These are phyloP conservation scores for Helicostylum pulchrum DNA, from an alignment of 192 early-diverging fungal species.

Conservation along the genomic window DNA sequence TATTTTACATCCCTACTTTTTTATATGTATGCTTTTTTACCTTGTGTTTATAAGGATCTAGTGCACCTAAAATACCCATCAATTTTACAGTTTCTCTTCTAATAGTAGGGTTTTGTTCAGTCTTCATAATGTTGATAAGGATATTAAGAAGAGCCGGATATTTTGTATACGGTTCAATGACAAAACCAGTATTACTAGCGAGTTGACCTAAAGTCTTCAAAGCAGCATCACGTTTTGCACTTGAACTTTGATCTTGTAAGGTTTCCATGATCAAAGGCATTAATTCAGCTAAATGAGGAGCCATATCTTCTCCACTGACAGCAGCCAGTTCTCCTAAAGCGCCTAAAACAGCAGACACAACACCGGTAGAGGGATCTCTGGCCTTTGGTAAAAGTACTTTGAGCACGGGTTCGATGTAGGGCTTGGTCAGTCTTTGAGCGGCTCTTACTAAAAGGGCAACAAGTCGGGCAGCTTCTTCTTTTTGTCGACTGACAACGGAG, in stretches of 20 bases:
- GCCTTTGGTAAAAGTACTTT: constrained; percentile 81
- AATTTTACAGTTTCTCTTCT: constrained; percentile 83
- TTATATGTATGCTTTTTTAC: constrained; percentile 27
- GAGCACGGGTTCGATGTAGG: constrained; percentile 87
- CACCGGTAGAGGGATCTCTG: constrained; percentile 69
- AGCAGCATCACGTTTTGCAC: constrained; percentile 82
- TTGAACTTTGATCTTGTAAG: constrained; percentile 81
- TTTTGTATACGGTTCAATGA: constrained; percentile 85
- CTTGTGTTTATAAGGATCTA: constrained; percentile 85
- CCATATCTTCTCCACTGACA: constrained; percentile 81
- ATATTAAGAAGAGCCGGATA: constrained; percentile 83
- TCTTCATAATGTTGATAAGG: constrained; percentile 77
- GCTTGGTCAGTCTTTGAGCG: constrained; percentile 79
- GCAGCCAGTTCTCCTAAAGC: constrained; percentile 79
- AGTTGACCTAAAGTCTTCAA: constrained; percentile 84
- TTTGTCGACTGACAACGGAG: constrained; percentile 75
- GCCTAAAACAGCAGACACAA: constrained; percentile 75
- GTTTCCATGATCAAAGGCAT: constrained; percentile 87
- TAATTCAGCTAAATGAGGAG: constrained; percentile 76
- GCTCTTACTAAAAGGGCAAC: constrained; percentile 73
- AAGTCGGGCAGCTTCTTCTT: constrained; percentile 81
- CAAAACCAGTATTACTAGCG: constrained; percentile 80
- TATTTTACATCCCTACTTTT: not conserved
- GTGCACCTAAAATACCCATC: constrained; percentile 90
- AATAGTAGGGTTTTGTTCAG: constrained; percentile 70